Percentiles rank a stretch among this genome's conserved stretches.
Evolutionary conservation across 2,329 filamentous ascomycete species (phyloP).

Genomic region (Cladobotryum protrusum): DNA sequence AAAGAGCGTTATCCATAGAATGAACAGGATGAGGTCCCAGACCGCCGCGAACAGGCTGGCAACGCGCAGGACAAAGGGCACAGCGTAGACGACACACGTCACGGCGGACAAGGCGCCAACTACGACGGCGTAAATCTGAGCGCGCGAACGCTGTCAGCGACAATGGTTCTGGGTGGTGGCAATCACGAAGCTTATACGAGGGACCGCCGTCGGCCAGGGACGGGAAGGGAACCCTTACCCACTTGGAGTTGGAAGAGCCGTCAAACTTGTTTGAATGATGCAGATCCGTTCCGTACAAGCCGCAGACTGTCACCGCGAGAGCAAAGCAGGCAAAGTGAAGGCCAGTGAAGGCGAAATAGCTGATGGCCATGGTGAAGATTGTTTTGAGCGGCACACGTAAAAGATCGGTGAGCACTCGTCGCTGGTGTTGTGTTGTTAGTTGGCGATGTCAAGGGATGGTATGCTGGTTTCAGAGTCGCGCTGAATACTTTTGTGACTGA

Average conservation of each 20-base stretch:
- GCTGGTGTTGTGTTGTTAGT: too few relatives aligned
- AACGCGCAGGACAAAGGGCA: conserved; percentile 54
- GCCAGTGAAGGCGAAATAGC: conserved; percentile 50
- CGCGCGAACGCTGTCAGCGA: conserved; percentile 1
- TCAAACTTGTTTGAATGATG: conserved; percentile 43
- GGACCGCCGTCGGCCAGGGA: neutral
- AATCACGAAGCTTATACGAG: neutral
- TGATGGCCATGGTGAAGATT: conserved; percentile 36
- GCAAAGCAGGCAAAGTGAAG: conserved; percentile 74
- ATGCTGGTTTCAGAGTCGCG: too few relatives aligned
- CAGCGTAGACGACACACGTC: conserved; percentile 58
- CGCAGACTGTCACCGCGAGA: conserved; percentile 69
- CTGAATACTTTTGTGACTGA: too few relatives aligned
- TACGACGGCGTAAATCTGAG: conserved; percentile 64
- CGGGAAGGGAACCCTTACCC: conserved; percentile 44
- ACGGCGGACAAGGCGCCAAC: conserved; percentile 59
- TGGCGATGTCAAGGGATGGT: too few relatives aligned
- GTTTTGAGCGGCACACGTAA: conserved; percentile 27
- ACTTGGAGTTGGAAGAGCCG: conserved; percentile 57
- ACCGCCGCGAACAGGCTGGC: conserved; percentile 46
- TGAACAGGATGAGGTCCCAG: conserved; percentile 66
- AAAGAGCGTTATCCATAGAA: conserved; percentile 77
- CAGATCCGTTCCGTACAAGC: conserved; percentile 70
- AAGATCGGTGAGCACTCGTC: conserved; percentile 16
- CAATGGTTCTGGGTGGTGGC: neutral